A percentile compares a stretch with the other conserved stretches of the same genome.
phyloP scores from a whole-genome alignment of 169 alveolate genomes.

The Cryptosporidium ubiquitum region DNA sequence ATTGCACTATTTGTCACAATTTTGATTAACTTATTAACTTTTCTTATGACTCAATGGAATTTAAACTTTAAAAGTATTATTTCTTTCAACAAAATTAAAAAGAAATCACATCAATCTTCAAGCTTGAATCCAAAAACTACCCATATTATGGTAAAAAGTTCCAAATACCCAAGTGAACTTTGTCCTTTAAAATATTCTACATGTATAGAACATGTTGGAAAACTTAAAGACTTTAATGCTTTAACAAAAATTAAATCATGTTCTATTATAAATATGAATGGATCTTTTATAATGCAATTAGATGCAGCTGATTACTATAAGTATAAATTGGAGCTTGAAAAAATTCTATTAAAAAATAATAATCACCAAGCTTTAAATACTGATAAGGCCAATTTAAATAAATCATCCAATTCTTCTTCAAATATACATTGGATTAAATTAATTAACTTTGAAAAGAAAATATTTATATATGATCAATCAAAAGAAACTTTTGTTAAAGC shows the following conservation, averaged over 20 bases:
- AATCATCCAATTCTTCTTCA: not conserved
- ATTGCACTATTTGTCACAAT: not conserved
- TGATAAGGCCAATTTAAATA: not conserved
- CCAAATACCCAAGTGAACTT: constrained; percentile 3
- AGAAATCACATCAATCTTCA: not conserved
- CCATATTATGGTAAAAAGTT: constrained; percentile 29
- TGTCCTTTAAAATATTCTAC: constrained; percentile 42
- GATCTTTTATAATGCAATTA: constrained; percentile 2
- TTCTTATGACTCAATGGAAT: constrained; percentile 64
- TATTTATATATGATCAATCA: constrained; percentile 8
- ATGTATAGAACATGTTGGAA: constrained; percentile 21
- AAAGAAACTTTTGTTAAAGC: constrained; percentile 1
- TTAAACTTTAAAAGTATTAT: constrained; percentile 16
- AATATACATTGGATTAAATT: not conserved
- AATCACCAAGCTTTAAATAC: too few species aligned
- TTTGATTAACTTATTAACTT: not conserved
- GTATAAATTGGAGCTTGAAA: constrained; percentile 3
- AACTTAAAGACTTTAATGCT: not conserved
- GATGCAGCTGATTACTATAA: constrained; percentile 24
- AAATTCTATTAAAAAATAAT: not conserved
- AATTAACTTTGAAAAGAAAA: constrained; percentile 9
- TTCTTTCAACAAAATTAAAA: constrained; percentile 2
- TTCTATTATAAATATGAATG: not conserved
- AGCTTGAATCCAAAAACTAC: not conserved
- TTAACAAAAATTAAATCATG: not conserved